These are phyloP conservation scores for Globisporangium radiosum DNA, from an alignment of 352 stramenopile genomes.

Conservation along the genomic window DNA sequence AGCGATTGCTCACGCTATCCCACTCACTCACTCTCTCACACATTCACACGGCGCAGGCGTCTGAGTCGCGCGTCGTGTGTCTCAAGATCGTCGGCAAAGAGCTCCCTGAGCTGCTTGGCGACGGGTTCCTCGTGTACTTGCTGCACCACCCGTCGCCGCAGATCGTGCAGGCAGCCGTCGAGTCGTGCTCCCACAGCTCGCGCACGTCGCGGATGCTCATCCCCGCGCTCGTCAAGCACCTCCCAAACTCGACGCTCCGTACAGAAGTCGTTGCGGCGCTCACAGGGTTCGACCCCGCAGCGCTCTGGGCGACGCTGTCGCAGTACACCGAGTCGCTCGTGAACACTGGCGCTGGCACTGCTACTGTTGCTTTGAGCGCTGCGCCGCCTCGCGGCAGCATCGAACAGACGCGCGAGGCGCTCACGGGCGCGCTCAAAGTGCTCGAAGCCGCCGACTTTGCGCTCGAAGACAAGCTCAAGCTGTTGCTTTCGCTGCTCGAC, in stretches of 20 bases:
- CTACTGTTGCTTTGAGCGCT: not conserved
- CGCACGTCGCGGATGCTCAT: slow-evolving; percentile 81
- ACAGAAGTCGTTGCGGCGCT: slow-evolving; percentile 63
- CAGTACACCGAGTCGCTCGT: slow-evolving; percentile 55
- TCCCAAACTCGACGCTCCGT: slow-evolving; percentile 57
- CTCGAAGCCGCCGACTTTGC: slow-evolving; percentile 51
- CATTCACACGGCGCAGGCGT: slow-evolving; percentile 18
- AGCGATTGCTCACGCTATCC: not conserved
- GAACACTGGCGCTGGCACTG: not conserved
- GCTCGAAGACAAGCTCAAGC: slow-evolving; percentile 58
- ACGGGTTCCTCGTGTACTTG: slow-evolving; percentile 81
- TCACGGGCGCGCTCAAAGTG: slow-evolving; percentile 60
- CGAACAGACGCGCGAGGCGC: slow-evolving; percentile 41
- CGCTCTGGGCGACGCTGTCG: slow-evolving; percentile 60
- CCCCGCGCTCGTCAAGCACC: slow-evolving; percentile 71
- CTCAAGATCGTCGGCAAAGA: slow-evolving; percentile 81
- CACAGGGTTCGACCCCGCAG: slow-evolving; percentile 55
- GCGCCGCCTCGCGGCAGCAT: slow-evolving; percentile 1
- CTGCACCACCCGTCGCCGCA: slow-evolving; percentile 62
- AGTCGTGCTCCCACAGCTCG: slow-evolving; percentile 73
- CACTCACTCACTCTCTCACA: not conserved
- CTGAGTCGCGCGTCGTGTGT: slow-evolving; percentile 68
- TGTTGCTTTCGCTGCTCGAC: slow-evolving; percentile 60
- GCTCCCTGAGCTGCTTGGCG: slow-evolving; percentile 69
- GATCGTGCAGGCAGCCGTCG: slow-evolving; percentile 73